Conservation (phyloP, 352 stramenopile species). For the Blastocystis sp. region DNA sequence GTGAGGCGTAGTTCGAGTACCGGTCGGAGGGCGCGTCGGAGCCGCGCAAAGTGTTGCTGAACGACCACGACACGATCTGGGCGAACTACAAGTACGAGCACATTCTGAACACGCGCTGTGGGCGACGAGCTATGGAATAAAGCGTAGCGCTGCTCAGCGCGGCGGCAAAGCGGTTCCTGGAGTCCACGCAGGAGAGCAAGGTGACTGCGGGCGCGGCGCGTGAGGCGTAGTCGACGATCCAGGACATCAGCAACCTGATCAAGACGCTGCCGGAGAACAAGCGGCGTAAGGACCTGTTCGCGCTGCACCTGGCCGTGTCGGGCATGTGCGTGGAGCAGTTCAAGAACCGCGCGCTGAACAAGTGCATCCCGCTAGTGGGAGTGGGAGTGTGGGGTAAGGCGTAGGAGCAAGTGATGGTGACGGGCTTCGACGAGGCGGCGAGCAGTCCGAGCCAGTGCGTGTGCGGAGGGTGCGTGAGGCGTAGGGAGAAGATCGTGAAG, state of each 20-base stretch:
- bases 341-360: not conserved
- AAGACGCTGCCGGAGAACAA: slow-evolving; percentile 49
- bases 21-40: not conserved
- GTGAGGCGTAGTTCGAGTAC: slow-evolving; percentile 35
- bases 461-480: not conserved
- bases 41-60: slow-evolving; percentile 23
- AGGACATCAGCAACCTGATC: slow-evolving; percentile 49
- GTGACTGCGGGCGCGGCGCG: not conserved
- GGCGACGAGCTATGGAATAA: not conserved
- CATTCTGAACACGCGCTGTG: slow-evolving; percentile 14
- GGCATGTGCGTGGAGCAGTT: slow-evolving; percentile 24
- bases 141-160: not conserved
- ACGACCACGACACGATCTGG: slow-evolving; percentile 32
- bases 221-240: slow-evolving; percentile 1
- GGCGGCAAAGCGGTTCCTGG: slow-evolving; percentile 8
- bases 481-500: slow-evolving; percentile 26
- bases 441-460: not conserved
- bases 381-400: not conserved
- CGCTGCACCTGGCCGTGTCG: not conserved
- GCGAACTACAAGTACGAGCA: slow-evolving; percentile 16
- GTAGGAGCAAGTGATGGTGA: slow-evolving; percentile 48
- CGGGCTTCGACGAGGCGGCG: slow-evolving; percentile 23
- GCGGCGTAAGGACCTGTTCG: slow-evolving; percentile 26
- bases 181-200: slow-evolving; percentile 25
- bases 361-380: not conserved